Evolutionary conservation across 306 rosid genomes (phyloP), one percentile per base, ranked within the genome.

Genomic region (Hippophae gyantsensis): DNA sequence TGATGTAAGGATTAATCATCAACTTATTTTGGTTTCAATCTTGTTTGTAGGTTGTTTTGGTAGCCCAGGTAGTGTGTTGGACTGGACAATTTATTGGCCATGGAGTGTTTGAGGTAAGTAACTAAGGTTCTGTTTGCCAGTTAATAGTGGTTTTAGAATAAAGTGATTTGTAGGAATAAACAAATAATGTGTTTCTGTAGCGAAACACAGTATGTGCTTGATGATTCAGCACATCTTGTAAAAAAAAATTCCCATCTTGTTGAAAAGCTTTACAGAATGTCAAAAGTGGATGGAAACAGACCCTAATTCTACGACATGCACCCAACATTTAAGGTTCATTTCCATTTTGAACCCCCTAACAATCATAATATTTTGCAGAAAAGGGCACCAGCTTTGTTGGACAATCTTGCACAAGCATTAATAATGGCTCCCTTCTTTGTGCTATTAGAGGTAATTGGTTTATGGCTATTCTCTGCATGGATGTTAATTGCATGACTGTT

Each of bases 401-500:
- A 90, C 78, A 84, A 87, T 78, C 81, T 87, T 57, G 51, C 64
- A 46, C 95, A 87, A 46, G 95, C 97, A 61, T 72, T 90, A 50
- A 40, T 82, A 57, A 90, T 90, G 95, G 94, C 87, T 73, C 95
- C 95, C 45, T 82, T 90, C 84, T 84, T 90, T 72, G 97, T 90
- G 56, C 69, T 90, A 75, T 79, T 87, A 40, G 97, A 87, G 97
- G 95, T 87, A 76, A 50, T 63, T 13, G 65, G n/a, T 53, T 48
- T n/a, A 7, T 3, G 52, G 48, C 3, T 42, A 18, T 23, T 18
- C 25, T 45, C 27, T 61, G 6, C 7, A 52, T 47, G 12, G 25
- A 9, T 40, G 7, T 1, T 43, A 38, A 45, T 26, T 25, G 38
- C 38, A 32, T 66, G 47, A 45, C 1, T 49, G 43, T 43, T 56